A percentile compares a stretch with the other conserved stretches of the same genome.
Evolutionary conservation across 1,284 basidiomycete species (phyloP).

Genomic region (Coniophora puteana): DNA sequence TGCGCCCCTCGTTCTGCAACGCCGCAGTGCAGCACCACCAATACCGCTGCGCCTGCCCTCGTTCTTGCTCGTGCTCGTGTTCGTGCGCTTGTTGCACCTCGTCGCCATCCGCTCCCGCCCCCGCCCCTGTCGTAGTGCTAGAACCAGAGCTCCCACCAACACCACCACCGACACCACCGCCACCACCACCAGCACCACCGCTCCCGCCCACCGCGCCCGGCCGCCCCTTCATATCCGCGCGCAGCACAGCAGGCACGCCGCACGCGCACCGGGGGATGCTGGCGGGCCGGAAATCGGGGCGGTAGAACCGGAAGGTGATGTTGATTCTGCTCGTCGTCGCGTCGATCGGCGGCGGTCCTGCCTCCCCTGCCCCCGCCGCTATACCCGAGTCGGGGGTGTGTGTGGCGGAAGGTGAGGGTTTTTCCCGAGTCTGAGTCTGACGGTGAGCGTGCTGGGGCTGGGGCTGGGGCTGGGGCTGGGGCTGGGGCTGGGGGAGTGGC

Average conservation of each 20-base stretch:
- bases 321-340: constrained; percentile 83
- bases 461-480: constrained; percentile 33
- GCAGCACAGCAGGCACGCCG: constrained; percentile 69
- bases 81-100: too few relatives aligned
- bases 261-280: constrained; percentile 77
- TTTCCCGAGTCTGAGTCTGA: too few relatives aligned
- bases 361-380: too few relatives aligned
- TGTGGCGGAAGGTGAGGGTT: too few relatives aligned
- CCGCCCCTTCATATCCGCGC: constrained; percentile 77
- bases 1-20: constrained; percentile 80
- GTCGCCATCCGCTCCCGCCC: constrained; percentile 2
- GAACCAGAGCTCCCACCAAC: constrained; percentile 4
- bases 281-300: constrained; percentile 77
- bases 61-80: too few relatives aligned
- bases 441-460: too few relatives aligned
- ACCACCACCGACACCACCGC: too few relatives aligned
- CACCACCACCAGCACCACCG: constrained; percentile 6
- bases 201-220: too few relatives aligned
- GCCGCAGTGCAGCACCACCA: constrained; percentile 89
- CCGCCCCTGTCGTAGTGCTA: constrained; percentile 1
- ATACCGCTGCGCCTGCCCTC: constrained; percentile 54
- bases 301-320: constrained; percentile 86
- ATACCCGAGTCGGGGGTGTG: too few relatives aligned
- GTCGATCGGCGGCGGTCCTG: too few relatives aligned
- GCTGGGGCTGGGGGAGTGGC: constrained; percentile 41